Evolutionary conservation across 1,284 basidiomycete species (phyloP).

Genomic region (Marasmius tenuissimus): DNA sequence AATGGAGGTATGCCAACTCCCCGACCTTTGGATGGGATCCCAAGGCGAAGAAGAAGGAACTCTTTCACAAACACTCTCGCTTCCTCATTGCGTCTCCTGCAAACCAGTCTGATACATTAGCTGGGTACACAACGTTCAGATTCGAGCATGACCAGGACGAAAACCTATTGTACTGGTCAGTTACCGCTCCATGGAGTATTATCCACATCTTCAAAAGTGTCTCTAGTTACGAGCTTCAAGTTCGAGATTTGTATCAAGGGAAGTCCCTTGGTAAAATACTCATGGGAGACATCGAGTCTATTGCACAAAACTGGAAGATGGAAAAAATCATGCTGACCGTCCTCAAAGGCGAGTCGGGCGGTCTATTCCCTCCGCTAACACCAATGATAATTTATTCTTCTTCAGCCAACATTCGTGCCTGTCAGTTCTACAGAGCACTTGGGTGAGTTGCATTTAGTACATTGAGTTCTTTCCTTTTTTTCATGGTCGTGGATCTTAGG

Average conservation of each 20-base stretch:
- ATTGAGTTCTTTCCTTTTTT: neutral
- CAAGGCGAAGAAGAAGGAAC: constrained; percentile 50
- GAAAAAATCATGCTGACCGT: constrained; percentile 72
- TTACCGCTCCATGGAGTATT: neutral
- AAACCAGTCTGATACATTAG: constrained; percentile 20
- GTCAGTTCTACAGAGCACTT: constrained; percentile 53
- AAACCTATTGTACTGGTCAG: constrained; percentile 67
- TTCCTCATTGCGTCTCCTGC: constrained; percentile 49
- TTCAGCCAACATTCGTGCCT: constrained; percentile 54
- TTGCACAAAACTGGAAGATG: constrained; percentile 59
- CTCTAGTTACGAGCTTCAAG: constrained; percentile 72
- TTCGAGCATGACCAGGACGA: constrained; percentile 66
- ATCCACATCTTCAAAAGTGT: neutral
- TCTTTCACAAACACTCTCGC: constrained; percentile 60
- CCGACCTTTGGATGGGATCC: constrained; percentile 68
- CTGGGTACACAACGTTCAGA: constrained; percentile 67
- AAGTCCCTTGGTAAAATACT: constrained; percentile 54
- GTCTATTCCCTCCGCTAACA: neutral
- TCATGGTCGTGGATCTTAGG: constrained; percentile 30
- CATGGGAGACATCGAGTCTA: constrained; percentile 44
- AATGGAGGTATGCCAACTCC: constrained; percentile 48
- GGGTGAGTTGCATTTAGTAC: constrained; percentile 42
- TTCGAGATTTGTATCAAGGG: constrained; percentile 41
- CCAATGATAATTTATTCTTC: neutral
- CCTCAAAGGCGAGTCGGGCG: constrained; percentile 50